A percentile compares a stretch with the other conserved stretches of the same genome.
These are phyloP conservation scores for Calonectria multiphialidica DNA, from an alignment of 2,329 filamentous ascomycete genomes.

Conservation along the genomic window DNA sequence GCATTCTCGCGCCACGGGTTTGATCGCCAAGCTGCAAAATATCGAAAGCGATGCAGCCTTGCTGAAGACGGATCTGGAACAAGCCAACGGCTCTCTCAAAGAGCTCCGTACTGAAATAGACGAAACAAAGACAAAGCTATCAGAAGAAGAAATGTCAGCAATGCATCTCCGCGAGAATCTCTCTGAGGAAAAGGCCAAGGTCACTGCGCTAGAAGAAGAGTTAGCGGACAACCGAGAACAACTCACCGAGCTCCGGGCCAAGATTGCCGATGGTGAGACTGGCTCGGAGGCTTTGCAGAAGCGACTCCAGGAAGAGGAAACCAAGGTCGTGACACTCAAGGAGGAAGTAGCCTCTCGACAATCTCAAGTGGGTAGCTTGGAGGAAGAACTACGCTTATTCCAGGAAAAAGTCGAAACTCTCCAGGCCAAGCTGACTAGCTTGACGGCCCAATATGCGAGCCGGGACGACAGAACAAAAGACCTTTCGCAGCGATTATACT, in stretches of 20 bases:
- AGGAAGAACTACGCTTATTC: slow-evolving; percentile 79
- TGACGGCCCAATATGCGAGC: slow-evolving; percentile 72
- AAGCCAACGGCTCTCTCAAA: slow-evolving; percentile 65
- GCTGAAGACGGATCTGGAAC: slow-evolving; percentile 73
- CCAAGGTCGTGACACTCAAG: slow-evolving; percentile 73
- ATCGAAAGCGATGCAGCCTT: slow-evolving; percentile 71
- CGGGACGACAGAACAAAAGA: slow-evolving; percentile 83
- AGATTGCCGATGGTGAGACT: slow-evolving; percentile 85
- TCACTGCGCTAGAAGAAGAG: slow-evolving; percentile 66
- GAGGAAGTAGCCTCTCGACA: slow-evolving; percentile 81
- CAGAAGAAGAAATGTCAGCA: slow-evolving; percentile 63
- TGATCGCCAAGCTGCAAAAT: slow-evolving; percentile 70
- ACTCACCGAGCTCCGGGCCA: slow-evolving; percentile 74
- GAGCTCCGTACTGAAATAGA: slow-evolving; percentile 71
- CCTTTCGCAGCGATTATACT: slow-evolving; percentile 84
- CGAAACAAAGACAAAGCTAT: slow-evolving; percentile 63
- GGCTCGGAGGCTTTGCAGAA: slow-evolving; percentile 84
- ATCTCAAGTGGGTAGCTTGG: slow-evolving; percentile 79
- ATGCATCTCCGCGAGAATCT: slow-evolving; percentile 67
- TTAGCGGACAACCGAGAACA: slow-evolving; percentile 76
- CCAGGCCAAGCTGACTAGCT: slow-evolving; percentile 62
- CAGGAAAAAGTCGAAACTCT: slow-evolving; percentile 72
- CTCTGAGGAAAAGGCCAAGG: slow-evolving; percentile 66
- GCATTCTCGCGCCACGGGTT: slow-evolving; percentile 66
- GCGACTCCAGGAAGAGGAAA: slow-evolving; percentile 81